phyloP scores from a whole-genome alignment of 768 basidiomycete species.

The Hypsizygus marmoreus region DNA sequence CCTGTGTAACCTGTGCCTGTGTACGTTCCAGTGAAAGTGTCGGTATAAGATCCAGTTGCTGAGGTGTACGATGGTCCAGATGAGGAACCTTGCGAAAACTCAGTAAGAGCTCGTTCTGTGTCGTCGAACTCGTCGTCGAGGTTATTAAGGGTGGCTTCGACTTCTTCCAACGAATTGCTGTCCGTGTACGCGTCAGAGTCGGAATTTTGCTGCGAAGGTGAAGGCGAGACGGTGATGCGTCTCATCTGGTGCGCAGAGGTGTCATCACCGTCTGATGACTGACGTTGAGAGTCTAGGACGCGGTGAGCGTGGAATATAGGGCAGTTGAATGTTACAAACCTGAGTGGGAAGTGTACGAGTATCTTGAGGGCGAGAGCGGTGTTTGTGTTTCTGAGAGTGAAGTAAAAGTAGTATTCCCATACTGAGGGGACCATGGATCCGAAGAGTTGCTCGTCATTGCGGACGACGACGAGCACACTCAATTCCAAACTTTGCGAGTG shows the following conservation, averaged over 20 bases:
- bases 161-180: constrained; percentile 67
- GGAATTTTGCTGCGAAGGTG: constrained; percentile 36
- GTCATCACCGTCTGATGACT: constrained; percentile 51
- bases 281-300: constrained; percentile 43
- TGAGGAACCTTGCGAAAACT: constrained; percentile 60
- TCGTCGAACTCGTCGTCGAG: constrained; percentile 69
- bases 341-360: constrained; percentile 57
- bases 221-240: constrained; percentile 57
- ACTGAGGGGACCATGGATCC: constrained; percentile 61
- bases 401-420: constrained; percentile 61
- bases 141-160: constrained; percentile 66
- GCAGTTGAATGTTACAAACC: constrained; percentile 36
- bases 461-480: constrained; percentile 21
- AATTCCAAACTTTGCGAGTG: constrained; percentile 9
- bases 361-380: constrained; percentile 60
- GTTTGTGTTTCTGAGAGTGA: constrained; percentile 53
- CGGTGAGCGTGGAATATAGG: constrained; percentile 6
- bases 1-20: constrained; percentile 43
- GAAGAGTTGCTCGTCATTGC: constrained; percentile 42
- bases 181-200: constrained; percentile 46
- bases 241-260: constrained; percentile 48
- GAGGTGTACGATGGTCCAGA: constrained; percentile 42
- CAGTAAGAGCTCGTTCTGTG: constrained; percentile 63
- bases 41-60: constrained; percentile 40
- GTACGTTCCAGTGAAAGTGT: constrained; percentile 24